Evolutionary conservation across 345 rosid genomes (phyloP).

Genomic region (Punica granatum): DNA sequence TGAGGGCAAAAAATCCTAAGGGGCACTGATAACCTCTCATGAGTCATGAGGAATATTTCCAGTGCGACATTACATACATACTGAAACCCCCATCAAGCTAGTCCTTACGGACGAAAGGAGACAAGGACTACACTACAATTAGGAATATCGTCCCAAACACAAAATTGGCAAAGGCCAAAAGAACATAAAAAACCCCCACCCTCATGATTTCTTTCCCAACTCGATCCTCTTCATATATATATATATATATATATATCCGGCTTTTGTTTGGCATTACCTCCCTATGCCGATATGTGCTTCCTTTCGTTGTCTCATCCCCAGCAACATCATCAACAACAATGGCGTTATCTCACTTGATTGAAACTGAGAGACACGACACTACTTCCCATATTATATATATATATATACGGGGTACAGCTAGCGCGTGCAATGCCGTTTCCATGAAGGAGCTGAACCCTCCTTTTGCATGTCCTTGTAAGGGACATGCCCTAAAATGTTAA

Average conservation of each 20-base stretch:
- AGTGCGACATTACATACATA: background rate
- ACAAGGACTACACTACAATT: background rate
- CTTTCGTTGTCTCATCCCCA: background rate
- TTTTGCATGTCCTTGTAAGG: background rate
- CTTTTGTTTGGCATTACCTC: background rate
- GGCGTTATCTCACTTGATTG: background rate
- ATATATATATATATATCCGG: too few relatives aligned
- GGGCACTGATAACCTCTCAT: too few relatives aligned
- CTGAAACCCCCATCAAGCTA: background rate
- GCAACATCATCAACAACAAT: too few relatives aligned
- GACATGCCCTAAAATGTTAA: background rate
- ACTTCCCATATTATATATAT: background rate
- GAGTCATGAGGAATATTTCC: background rate
- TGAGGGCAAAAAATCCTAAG: too few relatives aligned
- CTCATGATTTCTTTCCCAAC: background rate
- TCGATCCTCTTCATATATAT: too few relatives aligned
- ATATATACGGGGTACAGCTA: background rate
- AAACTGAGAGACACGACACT: too few relatives aligned
- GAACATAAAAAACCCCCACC: background rate
- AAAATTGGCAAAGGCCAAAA: background rate
- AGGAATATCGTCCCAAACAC: background rate
- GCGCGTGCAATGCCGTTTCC: conserved; percentile 3
- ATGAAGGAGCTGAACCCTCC: conserved; percentile 2
- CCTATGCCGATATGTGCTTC: background rate
- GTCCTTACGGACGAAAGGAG: background rate